Base-by-base conservation (phyloP, 75 land plant species). In the Isoetes taiwanensis region DNA sequence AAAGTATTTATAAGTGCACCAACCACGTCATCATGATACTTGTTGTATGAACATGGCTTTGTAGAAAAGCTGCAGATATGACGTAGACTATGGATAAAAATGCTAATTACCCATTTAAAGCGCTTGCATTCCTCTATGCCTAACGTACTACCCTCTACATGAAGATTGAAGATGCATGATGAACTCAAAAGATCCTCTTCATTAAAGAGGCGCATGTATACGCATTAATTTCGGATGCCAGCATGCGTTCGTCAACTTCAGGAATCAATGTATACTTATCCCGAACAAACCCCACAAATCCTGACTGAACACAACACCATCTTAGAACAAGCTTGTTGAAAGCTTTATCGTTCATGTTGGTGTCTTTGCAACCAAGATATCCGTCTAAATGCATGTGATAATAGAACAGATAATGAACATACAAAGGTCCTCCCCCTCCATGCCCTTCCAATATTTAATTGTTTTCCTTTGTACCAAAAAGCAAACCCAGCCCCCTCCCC, bases 171-270 rank as follows among this genome's bases (percentile, higher is more conserved):
- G n/a, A n/a, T n/a, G n/a, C n/a, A n/a, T n/a, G n/a, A n/a, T n/a
- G n/a, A n/a, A n/a, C n/a, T n/a, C n/a, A n/a, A n/a, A n/a, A n/a
- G n/a, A n/a, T n/a, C n/a, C n/a, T n/a, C n/a, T n/a, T n/a, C n/a
- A n/a, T n/a, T n/a, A n/a, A n/a, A n/a, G n/a, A n/a, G n/a, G n/a
- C n/a, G n/a, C n/a, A n/a, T n/a, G n/a, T n/a, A n/a, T n/a, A n/a
- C n/a, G n/a, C n/a, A n/a, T n/a, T n/a, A n/a, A 93, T 77, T 43
- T 82, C 80, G 9, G 99, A 86, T 28, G 99, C 96, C 30, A 94
- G 56, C 63, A 94, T 76, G 50, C 99, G 94, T 41, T 94, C 96
- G 52, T 64, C 70, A 28, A 89, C 80, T 41, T 94, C 96, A 38
- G 84, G 84, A 23, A 94, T 70, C 29, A 79, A 42, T 1, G 99